Base-by-base conservation (phyloP, 345 rosid species). In the Citrus medica region DNA sequence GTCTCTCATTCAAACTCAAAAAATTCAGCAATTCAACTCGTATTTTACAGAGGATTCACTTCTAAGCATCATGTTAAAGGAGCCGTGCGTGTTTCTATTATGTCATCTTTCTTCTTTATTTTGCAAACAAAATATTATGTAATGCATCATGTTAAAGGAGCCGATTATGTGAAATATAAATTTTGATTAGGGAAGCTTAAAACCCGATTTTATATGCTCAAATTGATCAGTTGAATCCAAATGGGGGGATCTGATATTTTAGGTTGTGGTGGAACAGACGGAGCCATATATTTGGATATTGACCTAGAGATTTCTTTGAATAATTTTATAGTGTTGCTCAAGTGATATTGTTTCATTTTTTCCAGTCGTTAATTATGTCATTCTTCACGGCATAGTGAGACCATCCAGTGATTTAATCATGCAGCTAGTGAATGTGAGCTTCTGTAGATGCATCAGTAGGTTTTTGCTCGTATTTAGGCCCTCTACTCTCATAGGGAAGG, bases 61-160 rank as follows among this genome's bases (percentile, higher is more conserved):
- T 81, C 85, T 30, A 84, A 70, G 77, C 81, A 83, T 22, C 79
- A 79, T 40, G 79, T 86, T 76, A 84, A 80, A 87, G 87, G 88
- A n/a, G n/a, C n/a, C n/a, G n/a, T n/a, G n/a, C n/a, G n/a, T 40
- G 46, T 9, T 40, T 40, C 42, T 38, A 8, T 38, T 9, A 40
- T 40, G 13, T 40, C 46, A 1, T 35, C 9, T 40, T 40, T 40
- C 9, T 38, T 38, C 6, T 7, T 40, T 40, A 5, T 35, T 35
- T 35, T 35, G 6, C 37, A 35, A 5, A 35, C 42, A 7, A 38
- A 38, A 38, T 38, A 38, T 38, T 7, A 7, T 40, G 46, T 40
- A 10, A 40, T 40, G 46, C 12, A 7, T 22, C 70, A 21, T 67
- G 27, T 7, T 21, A 3, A 21, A 35, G 4, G n/a, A 35, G 21